These are phyloP conservation scores for Claviceps sp. DNA, from an alignment of 2,329 filamentous ascomycete genomes.

Conservation along the genomic window DNA sequence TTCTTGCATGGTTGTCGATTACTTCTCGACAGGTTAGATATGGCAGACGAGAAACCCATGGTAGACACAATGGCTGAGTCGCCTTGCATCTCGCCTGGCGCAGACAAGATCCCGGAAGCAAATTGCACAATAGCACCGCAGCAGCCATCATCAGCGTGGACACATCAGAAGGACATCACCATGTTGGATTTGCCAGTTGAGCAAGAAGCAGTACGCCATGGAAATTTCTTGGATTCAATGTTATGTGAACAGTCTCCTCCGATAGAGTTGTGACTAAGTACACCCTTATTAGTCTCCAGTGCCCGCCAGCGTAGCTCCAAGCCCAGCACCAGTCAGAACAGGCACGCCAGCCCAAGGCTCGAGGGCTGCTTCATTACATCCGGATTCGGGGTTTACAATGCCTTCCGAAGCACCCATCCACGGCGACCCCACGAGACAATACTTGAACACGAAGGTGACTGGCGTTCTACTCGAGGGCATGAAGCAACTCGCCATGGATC, in stretches of 20 bases:
- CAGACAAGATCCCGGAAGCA: constrained; percentile 11
- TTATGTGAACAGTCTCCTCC: background rate
- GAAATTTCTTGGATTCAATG: no score
- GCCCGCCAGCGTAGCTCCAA: constrained; percentile 22
- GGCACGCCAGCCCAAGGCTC: constrained; percentile 38
- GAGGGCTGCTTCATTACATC: constrained; percentile 43
- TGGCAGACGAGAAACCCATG: constrained; percentile 18
- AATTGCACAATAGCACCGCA: constrained; percentile 7
- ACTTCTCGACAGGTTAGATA: constrained; percentile 6
- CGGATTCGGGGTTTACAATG: constrained; percentile 39
- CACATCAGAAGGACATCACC: constrained; percentile 23
- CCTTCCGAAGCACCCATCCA: constrained; percentile 48
- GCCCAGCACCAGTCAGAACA: constrained; percentile 29
- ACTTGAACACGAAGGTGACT: constrained; percentile 59
- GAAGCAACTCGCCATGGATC: constrained; percentile 57
- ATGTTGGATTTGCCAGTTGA: constrained; percentile 32
- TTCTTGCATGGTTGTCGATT: background rate
- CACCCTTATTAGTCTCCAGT: constrained; percentile 21
- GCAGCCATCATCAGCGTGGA: constrained; percentile 7
- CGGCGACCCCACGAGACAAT: constrained; percentile 56
- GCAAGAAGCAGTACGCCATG: constrained; percentile 23
- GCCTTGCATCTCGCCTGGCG: constrained; percentile 10
- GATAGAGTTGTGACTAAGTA: background rate
- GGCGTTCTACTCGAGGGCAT: constrained; percentile 58
- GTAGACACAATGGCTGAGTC: constrained; percentile 10